These are phyloP conservation scores for Yamadazyma takamatsuzukensis DNA, from an alignment of 805 yeast species.

Conservation along the genomic window DNA sequence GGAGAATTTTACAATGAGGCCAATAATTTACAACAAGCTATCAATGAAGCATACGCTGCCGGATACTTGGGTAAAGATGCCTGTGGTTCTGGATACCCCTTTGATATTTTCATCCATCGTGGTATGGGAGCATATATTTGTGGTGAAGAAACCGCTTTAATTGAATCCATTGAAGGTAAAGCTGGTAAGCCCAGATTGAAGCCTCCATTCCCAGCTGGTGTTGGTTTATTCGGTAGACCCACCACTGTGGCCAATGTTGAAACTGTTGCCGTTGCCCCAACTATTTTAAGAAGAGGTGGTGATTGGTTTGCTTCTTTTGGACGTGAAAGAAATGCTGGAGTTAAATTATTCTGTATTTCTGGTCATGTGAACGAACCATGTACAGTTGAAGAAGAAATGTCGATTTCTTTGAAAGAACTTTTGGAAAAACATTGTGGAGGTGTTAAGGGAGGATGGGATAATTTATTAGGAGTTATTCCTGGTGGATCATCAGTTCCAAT, in stretches of 20 bases:
- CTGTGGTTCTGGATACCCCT: conserved; percentile 82
- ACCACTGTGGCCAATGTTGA: conserved; percentile 89
- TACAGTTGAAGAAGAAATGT: conserved; percentile 93
- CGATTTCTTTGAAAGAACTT: conserved; percentile 77
- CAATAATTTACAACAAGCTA: conserved; percentile 68
- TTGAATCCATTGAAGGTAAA: conserved; percentile 87
- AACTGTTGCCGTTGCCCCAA: conserved; percentile 87
- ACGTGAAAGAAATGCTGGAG: conserved; percentile 79
- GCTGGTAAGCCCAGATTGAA: conserved; percentile 92
- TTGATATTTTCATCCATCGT: conserved; percentile 81
- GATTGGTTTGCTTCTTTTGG: conserved; percentile 84
- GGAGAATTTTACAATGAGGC: conserved; percentile 90
- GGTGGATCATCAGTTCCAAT: conserved; percentile 90
- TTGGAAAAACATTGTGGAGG: conserved; percentile 91
- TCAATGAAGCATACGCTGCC: conserved; percentile 80
- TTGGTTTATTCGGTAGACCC: conserved; percentile 87
- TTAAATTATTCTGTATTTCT: conserved; percentile 80
- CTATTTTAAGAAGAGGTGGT: conserved; percentile 85
- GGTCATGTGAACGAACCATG: conserved; percentile 92
- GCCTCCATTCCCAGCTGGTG: conserved; percentile 96
- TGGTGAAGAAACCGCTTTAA: conserved; percentile 89
- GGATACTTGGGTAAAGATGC: conserved; percentile 82
- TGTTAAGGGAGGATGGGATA: conserved; percentile 90
- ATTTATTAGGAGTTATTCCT: conserved; percentile 80
- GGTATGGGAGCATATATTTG: conserved; percentile 94